These are phyloP conservation scores for Scheffersomyces ergatensis DNA, from an alignment of 805 yeast species.

Conservation along the genomic window DNA sequence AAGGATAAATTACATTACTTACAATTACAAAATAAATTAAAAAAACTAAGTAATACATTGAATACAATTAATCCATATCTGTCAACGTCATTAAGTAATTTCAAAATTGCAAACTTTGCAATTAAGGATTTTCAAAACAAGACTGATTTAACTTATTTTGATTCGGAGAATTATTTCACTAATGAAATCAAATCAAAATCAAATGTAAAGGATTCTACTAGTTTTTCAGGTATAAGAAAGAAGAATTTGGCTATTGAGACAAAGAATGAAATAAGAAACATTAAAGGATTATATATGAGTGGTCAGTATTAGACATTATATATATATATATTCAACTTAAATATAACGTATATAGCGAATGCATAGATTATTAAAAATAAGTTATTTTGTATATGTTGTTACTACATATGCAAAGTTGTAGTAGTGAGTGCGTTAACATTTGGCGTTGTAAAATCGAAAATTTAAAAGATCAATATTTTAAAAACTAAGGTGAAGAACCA, in stretches of 20 bases:
- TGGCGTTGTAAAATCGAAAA: too few species aligned
- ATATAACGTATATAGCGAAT: neutral
- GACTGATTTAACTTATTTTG: slow-evolving; percentile 33
- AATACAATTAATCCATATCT: slow-evolving; percentile 24
- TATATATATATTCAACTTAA: too few species aligned
- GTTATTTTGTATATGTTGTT: neutral
- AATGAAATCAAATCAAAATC: slow-evolving; percentile 4
- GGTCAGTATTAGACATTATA: slow-evolving; percentile 23
- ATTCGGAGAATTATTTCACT: slow-evolving; percentile 26
- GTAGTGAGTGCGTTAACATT: too few species aligned
- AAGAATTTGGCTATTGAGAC: slow-evolving; percentile 31
- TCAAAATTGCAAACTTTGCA: slow-evolving; percentile 21
- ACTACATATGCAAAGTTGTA: too few species aligned
- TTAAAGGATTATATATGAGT: slow-evolving; percentile 45
- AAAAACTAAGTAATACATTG: slow-evolving; percentile 18
- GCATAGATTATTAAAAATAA: neutral
- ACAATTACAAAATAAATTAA: slow-evolving; percentile 20
- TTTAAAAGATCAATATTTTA: too few species aligned
- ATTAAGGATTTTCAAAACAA: slow-evolving; percentile 35
- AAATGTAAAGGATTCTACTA: neutral
- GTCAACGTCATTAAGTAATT: slow-evolving; percentile 30
- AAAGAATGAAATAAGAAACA: slow-evolving; percentile 36
- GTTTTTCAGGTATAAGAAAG: slow-evolving; percentile 11
- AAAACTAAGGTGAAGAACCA: too few species aligned
- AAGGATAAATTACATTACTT: slow-evolving; percentile 25